Evolutionary conservation across 305 asterid genomes (phyloP).

Genomic region (Striga hermonthica): DNA sequence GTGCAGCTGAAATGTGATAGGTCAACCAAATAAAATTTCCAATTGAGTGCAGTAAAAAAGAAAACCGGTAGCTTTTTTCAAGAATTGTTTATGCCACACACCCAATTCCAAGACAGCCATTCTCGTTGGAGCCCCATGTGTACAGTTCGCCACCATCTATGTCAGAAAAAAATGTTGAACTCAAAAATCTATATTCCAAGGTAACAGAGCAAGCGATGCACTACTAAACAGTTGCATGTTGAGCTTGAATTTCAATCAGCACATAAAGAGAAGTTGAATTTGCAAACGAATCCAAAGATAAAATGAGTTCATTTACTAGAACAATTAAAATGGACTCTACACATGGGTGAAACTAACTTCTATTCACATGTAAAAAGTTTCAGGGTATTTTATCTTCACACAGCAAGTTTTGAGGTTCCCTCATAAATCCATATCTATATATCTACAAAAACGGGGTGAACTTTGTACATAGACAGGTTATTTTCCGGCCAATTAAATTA

Average conservation of each 20-base stretch:
- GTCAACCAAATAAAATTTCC: conserved; percentile 27
- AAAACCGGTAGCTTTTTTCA: conserved; percentile 21
- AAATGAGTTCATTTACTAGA: not conserved
- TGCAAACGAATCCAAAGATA: conserved; percentile 2
- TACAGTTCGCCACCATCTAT: conserved; percentile 85
- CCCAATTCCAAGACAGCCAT: conserved; percentile 98
- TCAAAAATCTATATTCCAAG: conserved; percentile 18
- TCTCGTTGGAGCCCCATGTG: conserved; percentile 95
- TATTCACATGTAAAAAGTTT: not conserved
- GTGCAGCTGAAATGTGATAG: conserved; percentile 54
- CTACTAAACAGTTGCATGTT: conserved; percentile 16
- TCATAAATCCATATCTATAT: too few relatives aligned
- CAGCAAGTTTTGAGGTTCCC: not conserved
- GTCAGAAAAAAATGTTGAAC: conserved; percentile 25
- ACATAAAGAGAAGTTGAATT: not conserved
- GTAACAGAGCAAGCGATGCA: conserved; percentile 2
- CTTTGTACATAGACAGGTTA: too few relatives aligned
- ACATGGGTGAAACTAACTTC: not conserved
- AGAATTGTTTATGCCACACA: conserved; percentile 35
- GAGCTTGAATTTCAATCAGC: conserved; percentile 17
- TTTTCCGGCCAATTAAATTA: too few relatives aligned
- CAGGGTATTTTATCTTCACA: not conserved
- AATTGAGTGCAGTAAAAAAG: conserved; percentile 17
- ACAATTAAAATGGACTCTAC: not conserved
- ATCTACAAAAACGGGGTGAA: too few relatives aligned